Evolutionary conservation across 352 stramenopile species (phyloP).

Genomic region (Pythium periplocum): DNA sequence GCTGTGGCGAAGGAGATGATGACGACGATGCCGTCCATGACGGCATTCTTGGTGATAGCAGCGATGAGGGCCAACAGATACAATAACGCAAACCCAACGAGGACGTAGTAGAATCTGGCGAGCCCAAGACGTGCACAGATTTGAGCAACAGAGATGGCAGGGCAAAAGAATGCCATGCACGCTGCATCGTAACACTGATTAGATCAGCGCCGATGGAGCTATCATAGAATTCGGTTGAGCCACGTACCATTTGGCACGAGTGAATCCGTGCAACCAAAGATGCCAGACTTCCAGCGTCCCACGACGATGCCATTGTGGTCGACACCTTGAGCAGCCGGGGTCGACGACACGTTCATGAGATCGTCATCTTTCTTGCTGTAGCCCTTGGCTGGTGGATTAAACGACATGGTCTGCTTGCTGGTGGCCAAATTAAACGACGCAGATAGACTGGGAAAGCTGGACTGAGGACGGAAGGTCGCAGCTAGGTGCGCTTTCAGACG

Average conservation of each 20-base stretch:
- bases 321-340: slow-evolving; percentile 14
- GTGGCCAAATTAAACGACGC: too few relatives aligned
- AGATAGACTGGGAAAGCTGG: too few relatives aligned
- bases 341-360: slow-evolving; percentile 12
- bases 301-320: slow-evolving; percentile 27
- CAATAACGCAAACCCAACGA: slow-evolving; percentile 26
- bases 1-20: slow-evolving; percentile 24
- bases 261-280: slow-evolving; percentile 16
- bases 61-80: slow-evolving; percentile 31
- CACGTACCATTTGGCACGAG: slow-evolving; percentile 23
- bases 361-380: slow-evolving; percentile 3
- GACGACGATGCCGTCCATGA: slow-evolving; percentile 29
- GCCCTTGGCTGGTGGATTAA: too few relatives aligned
- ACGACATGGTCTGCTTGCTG: too few relatives aligned
- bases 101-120: slow-evolving; percentile 28
- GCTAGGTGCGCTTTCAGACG: too few relatives aligned
- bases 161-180: slow-evolving; percentile 21
- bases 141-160: slow-evolving; percentile 37
- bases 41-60: slow-evolving; percentile 15
- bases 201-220: neutral
- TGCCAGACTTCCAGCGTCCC: slow-evolving; percentile 26
- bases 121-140: slow-evolving; percentile 37
- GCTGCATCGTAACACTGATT: slow-evolving; percentile 3
- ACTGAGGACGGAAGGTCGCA: too few relatives aligned
- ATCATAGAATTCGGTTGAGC: neutral